Conservation (phyloP, 805 yeast species). For the Debaryomyces hansenii region DNA sequence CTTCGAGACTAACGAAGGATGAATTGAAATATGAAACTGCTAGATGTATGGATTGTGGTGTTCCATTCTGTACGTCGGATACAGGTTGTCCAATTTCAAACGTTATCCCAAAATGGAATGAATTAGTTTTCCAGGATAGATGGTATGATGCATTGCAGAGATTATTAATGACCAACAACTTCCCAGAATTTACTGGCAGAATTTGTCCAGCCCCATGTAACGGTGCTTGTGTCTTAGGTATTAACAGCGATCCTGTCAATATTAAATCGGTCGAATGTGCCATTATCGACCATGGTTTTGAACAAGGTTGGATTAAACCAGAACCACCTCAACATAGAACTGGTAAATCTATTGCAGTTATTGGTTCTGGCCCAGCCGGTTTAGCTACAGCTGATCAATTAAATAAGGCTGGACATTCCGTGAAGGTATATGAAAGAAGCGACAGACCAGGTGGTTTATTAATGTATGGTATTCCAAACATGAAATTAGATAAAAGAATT, state of each 20-base stretch:
- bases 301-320: conserved; percentile 94
- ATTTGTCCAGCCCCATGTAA: conserved; percentile 99
- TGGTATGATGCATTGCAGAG: conserved; percentile 94
- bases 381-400: conserved; percentile 96
- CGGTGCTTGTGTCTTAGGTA: conserved; percentile 91
- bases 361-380: conserved; percentile 98
- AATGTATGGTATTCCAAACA: conserved; percentile 99
- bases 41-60: conserved; percentile 99
- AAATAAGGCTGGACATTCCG: conserved; percentile 92
- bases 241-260: conserved; percentile 93
- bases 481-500: conserved; percentile 92
- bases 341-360: conserved; percentile 78
- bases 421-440: conserved; percentile 88
- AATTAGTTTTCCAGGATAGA: conserved; percentile 88
- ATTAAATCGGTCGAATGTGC: conserved; percentile 95
- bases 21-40: conserved; percentile 92
- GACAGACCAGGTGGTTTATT: conserved; percentile 96
- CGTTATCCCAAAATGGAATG: conserved; percentile 97
- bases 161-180: conserved; percentile 92
- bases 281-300: conserved; percentile 93
- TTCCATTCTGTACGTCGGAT: conserved; percentile 97
- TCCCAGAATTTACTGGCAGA: conserved; percentile 98
- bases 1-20: conserved; percentile 75
- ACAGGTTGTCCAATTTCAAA: conserved; percentile 98
- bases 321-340: conserved; percentile 76